Conservation (phyloP, 805 yeast genomes). For the Candida vartiovaarae region DNA sequence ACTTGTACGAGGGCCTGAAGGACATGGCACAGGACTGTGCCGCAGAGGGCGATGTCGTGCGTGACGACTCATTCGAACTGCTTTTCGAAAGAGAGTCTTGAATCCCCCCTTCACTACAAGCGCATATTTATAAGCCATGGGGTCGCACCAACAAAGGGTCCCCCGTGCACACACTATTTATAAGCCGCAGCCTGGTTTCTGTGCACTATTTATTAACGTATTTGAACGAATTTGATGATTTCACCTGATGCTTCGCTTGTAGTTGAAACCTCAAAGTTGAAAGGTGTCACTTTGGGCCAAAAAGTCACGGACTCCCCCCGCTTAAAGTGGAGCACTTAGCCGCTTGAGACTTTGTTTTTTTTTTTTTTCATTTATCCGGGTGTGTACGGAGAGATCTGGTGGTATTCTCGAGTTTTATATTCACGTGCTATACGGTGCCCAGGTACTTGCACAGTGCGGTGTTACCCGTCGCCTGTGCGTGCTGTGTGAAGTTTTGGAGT, state of each 20-base stretch:
- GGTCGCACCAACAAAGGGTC: neutral
- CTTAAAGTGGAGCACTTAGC: too few relatives aligned
- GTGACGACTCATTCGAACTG: slow-evolving; percentile 10
- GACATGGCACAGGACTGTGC: slow-evolving; percentile 5
- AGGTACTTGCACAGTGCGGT: slow-evolving; percentile 8
- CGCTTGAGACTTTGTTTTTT: too few relatives aligned
- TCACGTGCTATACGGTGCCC: neutral
- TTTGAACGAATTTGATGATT: neutral
- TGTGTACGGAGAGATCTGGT: too few relatives aligned
- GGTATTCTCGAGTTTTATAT: too few relatives aligned
- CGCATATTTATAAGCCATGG: slow-evolving; percentile 1
- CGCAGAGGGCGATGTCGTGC: slow-evolving; percentile 7
- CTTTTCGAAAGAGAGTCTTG: slow-evolving; percentile 6
- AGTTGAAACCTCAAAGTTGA: too few relatives aligned
- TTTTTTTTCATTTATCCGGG: too few relatives aligned
- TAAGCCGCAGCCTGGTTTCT: neutral
- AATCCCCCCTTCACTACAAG: neutral
- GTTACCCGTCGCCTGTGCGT: slow-evolving; percentile 5
- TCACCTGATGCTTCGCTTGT: neutral
- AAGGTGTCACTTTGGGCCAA: too few relatives aligned
- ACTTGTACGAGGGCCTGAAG: slow-evolving; percentile 11
- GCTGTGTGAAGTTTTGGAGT: slow-evolving; percentile 5
- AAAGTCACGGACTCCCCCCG: too few relatives aligned
- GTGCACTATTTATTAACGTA: neutral
- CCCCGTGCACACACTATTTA: neutral